Evolutionary conservation across 306 rosid species (phyloP).

Genomic region (Astragalus glycyphyllos): DNA sequence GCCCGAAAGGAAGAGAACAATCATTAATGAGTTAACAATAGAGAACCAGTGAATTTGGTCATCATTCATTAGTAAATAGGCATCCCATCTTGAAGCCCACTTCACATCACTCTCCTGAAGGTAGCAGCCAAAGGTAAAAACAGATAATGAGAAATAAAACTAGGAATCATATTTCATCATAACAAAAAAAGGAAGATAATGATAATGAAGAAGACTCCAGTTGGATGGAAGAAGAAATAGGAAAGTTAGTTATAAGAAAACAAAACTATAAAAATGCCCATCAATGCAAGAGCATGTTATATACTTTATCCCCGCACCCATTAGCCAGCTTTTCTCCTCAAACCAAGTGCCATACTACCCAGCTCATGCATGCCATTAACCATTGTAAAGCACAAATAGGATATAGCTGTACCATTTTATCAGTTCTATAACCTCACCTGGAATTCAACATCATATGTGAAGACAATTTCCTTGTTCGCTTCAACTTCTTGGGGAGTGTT

Average conservation of each 20-base stretch:
- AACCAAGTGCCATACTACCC: constrained; percentile 17
- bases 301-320: not conserved
- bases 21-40: constrained; percentile 94
- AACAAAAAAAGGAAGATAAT: not conserved
- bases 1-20: constrained; percentile 97
- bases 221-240: constrained; percentile 16
- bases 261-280: not conserved
- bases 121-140: constrained; percentile 40
- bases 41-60: constrained; percentile 99
- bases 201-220: constrained; percentile 8
- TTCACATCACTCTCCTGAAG: constrained; percentile 89
- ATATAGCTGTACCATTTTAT: not conserved
- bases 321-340: constrained; percentile 13
- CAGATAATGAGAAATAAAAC: constrained; percentile 40
- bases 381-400: constrained; percentile 2
- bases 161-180: constrained; percentile 11
- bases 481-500: constrained; percentile 95
- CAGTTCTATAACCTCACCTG: constrained; percentile 61
- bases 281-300: constrained; percentile 3
- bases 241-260: constrained; percentile 6
- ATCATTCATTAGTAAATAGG: constrained; percentile 92
- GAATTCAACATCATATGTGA: constrained; percentile 95
- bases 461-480: constrained; percentile 80
- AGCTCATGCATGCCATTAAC: constrained; percentile 19
- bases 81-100: constrained; percentile 99